Conservation (phyloP, 2,329 filamentous ascomycete genomes). For the Ophiostoma triangulosporum region DNA sequence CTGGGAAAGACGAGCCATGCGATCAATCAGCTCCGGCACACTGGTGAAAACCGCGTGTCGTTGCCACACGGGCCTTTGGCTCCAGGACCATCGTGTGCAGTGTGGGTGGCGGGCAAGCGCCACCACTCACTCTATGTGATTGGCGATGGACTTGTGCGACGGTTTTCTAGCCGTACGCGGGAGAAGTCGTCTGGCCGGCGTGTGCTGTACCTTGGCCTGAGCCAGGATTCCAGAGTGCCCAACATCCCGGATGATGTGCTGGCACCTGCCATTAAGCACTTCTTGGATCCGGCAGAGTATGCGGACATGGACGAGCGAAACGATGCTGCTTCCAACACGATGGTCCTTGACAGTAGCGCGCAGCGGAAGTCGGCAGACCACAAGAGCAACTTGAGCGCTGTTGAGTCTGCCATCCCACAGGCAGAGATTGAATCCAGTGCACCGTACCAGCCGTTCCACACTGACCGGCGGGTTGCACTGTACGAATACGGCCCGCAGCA, state of each 20-base stretch:
- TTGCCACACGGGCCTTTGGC: conserved; percentile 43
- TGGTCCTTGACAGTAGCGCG: conserved; percentile 32
- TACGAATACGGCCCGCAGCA: conserved; percentile 37
- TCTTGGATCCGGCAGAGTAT: conserved; percentile 43
- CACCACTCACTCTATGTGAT: conserved; percentile 51
- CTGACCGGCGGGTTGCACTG: conserved; percentile 70
- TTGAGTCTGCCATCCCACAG: conserved; percentile 53
- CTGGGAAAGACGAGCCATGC: conserved; percentile 59
- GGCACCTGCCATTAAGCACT: conserved; percentile 40
- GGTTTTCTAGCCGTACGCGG: conserved; percentile 47
- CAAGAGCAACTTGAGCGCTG: conserved; percentile 26
- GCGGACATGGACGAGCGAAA: conserved; percentile 39
- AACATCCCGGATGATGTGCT: conserved; percentile 46
- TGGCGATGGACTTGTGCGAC: conserved; percentile 51
- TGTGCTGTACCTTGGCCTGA: conserved; percentile 40
- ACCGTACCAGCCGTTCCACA: conserved; percentile 92
- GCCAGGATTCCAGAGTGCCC: conserved; percentile 55
- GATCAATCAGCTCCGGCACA: conserved; percentile 59
- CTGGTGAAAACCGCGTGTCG: conserved; percentile 60
- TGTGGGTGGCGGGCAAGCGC: conserved; percentile 50
- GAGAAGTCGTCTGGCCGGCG: conserved; percentile 40
- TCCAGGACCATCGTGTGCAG: conserved; percentile 46
- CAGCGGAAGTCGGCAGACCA: conserved; percentile 19
- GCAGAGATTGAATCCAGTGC: conserved; percentile 93
- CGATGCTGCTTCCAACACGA: conserved; percentile 40